phyloP scores from a whole-genome alignment of 192 early-diverging fungal species.

The Podila minutissima region DNA sequence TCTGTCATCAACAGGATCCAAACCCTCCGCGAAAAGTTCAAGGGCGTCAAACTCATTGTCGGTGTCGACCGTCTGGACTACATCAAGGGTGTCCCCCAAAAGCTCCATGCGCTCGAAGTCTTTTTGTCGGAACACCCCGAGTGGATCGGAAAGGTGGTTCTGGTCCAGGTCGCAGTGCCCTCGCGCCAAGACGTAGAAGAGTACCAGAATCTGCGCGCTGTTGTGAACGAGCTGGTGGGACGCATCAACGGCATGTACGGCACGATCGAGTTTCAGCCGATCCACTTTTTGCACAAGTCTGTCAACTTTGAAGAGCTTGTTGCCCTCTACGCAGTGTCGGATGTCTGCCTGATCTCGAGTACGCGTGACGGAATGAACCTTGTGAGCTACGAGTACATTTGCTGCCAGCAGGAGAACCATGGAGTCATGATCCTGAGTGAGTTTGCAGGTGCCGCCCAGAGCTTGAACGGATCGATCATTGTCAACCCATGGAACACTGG shows the following conservation, averaged over 20 bases:
- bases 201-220: constrained; percentile 92
- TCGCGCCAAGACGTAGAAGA: constrained; percentile 98
- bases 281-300: constrained; percentile 98
- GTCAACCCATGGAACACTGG: constrained; percentile 99
- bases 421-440: constrained; percentile 97
- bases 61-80: constrained; percentile 99
- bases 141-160: constrained; percentile 91
- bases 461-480: constrained; percentile 95
- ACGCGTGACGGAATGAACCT: constrained; percentile 99
- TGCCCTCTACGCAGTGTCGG: constrained; percentile 93
- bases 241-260: constrained; percentile 97
- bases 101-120: constrained; percentile 95
- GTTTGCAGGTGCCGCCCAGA: constrained; percentile 99
- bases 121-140: constrained; percentile 91
- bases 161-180: constrained; percentile 98
- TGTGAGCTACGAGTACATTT: constrained; percentile 98
- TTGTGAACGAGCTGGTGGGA: constrained; percentile 98
- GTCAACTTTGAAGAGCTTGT: constrained; percentile 96
- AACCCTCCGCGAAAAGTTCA: constrained; percentile 84
- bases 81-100: constrained; percentile 99
- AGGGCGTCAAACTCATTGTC: constrained; percentile 89
- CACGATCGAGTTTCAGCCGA: constrained; percentile 97
- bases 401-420: constrained; percentile 89
- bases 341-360: constrained; percentile 96
- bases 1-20: constrained; percentile 80